Conservation (phyloP, 768 basidiomycete species). For the Leccinum variicolor region DNA sequence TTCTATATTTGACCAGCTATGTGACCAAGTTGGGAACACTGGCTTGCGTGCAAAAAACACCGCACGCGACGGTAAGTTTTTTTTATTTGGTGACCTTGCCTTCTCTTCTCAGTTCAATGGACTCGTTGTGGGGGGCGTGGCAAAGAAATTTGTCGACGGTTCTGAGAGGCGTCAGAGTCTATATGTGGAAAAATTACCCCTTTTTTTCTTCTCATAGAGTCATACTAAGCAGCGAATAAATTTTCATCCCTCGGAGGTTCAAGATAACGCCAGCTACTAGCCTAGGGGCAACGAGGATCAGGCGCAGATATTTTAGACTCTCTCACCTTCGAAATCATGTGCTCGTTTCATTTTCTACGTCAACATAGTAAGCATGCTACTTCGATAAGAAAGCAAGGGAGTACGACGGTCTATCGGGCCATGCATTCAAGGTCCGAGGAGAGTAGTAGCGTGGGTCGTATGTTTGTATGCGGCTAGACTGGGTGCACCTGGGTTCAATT, state of each 20-base stretch:
- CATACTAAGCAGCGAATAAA: too few species aligned
- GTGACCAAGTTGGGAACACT: neutral
- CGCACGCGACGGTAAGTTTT: neutral
- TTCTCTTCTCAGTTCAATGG: neutral
- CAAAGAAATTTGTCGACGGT: neutral
- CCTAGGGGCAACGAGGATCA: neutral
- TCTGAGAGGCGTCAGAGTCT: conserved; percentile 6
- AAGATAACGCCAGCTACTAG: neutral
- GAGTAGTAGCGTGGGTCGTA: neutral
- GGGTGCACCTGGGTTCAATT: too few species aligned
- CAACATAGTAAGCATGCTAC: neutral
- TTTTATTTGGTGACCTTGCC: neutral
- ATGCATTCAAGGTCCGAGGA: neutral
- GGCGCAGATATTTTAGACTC: neutral
- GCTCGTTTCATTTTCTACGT: neutral
- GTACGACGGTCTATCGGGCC: neutral
- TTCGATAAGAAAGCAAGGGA: too few species aligned
- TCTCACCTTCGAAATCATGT: neutral
- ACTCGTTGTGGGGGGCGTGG: neutral
- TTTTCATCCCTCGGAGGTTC: conserved; percentile 5
- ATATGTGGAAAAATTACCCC: neutral
- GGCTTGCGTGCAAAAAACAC: neutral
- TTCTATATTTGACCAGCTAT: neutral
- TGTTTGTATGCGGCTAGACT: neutral
- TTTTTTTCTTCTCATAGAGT: neutral